These are phyloP conservation scores for Pestalotiopsis sp. DNA, from an alignment of 2,329 filamentous ascomycete genomes.

Conservation along the genomic window DNA sequence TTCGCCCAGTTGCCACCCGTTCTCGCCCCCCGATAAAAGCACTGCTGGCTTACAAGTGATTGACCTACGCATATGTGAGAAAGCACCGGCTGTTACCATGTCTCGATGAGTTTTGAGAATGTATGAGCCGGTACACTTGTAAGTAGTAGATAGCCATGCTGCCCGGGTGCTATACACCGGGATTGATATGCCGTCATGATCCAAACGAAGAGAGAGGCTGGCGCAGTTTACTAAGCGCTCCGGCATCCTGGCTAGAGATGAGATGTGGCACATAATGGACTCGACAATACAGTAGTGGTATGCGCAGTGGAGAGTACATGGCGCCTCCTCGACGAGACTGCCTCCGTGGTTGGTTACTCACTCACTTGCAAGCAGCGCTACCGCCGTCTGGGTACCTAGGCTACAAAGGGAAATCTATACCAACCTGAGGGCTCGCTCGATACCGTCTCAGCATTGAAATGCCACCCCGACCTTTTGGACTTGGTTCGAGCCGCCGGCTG, in stretches of 20 bases:
- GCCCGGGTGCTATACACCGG: not conserved
- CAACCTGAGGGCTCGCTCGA: not conserved
- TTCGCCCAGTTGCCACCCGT: too few species aligned
- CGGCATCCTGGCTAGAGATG: not conserved
- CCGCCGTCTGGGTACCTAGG: not conserved
- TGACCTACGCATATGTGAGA: not conserved
- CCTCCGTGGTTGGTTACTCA: not conserved
- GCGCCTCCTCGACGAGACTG: not conserved
- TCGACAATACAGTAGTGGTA: not conserved
- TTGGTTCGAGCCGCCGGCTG: conserved; percentile 78
- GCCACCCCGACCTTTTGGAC: conserved; percentile 79
- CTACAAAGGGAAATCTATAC: not conserved
- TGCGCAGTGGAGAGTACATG: not conserved
- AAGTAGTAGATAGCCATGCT: not conserved
- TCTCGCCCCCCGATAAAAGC: not conserved
- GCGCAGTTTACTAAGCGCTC: not conserved
- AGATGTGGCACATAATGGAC: not conserved
- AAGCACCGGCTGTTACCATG: not conserved
- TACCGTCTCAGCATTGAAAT: conserved; percentile 72
- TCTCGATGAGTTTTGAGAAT: not conserved
- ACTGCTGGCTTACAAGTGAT: not conserved
- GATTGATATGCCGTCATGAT: not conserved
- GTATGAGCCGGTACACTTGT: not conserved
- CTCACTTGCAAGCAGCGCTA: not conserved
- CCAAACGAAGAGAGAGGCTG: not conserved